Conservation (phyloP, 164 flowering plant species). For the Stephania yunnanensis region DNA sequence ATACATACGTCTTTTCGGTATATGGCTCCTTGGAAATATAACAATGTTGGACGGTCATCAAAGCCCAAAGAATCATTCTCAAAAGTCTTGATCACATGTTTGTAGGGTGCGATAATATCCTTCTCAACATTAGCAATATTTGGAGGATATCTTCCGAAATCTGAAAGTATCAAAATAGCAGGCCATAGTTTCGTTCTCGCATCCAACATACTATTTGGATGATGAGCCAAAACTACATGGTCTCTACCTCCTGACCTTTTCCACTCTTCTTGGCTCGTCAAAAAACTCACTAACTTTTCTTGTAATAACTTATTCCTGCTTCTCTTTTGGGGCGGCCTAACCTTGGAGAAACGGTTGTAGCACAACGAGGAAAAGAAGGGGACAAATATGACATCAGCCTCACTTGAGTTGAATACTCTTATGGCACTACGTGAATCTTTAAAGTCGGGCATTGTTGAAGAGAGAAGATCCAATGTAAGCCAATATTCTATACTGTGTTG, state of each 20-base stretch:
- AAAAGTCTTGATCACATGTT: conserved; percentile 53
- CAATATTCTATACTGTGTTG: conserved; percentile 96
- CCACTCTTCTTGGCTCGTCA: conserved; percentile 71
- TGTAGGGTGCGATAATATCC: conserved; percentile 92
- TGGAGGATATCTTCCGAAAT: conserved; percentile 93
- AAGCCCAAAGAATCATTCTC: conserved; percentile 52
- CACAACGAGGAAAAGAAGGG: conserved; percentile 91
- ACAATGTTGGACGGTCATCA: conserved; percentile 67
- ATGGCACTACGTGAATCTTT: conserved; percentile 35
- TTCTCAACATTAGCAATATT: conserved; percentile 77
- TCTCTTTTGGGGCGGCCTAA: conserved; percentile 33
- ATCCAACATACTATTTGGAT: conserved; percentile 82
- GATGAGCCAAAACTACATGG: conserved; percentile 85
- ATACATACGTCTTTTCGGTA: conserved; percentile 86
- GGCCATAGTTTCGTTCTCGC: conserved; percentile 84
- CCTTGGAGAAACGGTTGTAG: conserved; percentile 62
- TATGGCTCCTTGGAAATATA: conserved; percentile 93
- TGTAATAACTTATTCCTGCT: conserved; percentile 51
- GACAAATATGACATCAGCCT: conserved; percentile 84
- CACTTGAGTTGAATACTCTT: conserved; percentile 65
- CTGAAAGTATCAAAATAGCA: conserved; percentile 71
- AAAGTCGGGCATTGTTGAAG: conserved; percentile 40
- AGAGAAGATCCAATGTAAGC: conserved; percentile 82
- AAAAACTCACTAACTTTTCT: conserved; percentile 57
- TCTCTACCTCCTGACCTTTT: conserved; percentile 77